Evolutionary conservation across 2,329 filamentous ascomycete genomes (phyloP).

Genomic region (Neoarthrinium moseri): DNA sequence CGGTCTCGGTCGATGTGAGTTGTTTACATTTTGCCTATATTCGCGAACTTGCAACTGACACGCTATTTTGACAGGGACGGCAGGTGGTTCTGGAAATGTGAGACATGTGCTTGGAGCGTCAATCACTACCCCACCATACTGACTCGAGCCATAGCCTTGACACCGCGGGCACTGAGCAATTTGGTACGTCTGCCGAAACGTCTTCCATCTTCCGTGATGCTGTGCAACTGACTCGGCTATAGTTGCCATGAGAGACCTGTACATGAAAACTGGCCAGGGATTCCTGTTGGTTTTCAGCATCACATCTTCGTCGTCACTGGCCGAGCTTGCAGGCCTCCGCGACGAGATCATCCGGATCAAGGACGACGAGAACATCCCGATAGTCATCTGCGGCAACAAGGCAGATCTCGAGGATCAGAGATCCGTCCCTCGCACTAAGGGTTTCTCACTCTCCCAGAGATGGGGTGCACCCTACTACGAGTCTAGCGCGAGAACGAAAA

Average conservation of each 20-base stretch:
- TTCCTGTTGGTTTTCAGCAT: slow-evolving; percentile 93
- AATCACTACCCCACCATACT: slow-evolving; percentile 24
- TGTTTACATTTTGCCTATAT: not conserved
- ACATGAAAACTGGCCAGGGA: slow-evolving; percentile 92
- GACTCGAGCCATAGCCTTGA: slow-evolving; percentile 61
- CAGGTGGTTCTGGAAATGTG: slow-evolving; percentile 90
- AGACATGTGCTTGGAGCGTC: slow-evolving; percentile 31
- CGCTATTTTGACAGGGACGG: slow-evolving; percentile 60
- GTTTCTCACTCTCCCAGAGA: slow-evolving; percentile 79
- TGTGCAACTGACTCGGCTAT: slow-evolving; percentile 20
- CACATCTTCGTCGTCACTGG: slow-evolving; percentile 78
- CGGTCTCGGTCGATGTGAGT: slow-evolving; percentile 81
- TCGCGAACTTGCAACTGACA: slow-evolving; percentile 20
- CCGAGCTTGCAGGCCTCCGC: slow-evolving; percentile 76
- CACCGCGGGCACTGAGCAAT: slow-evolving; percentile 89
- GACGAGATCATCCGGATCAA: slow-evolving; percentile 92
- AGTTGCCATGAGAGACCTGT: slow-evolving; percentile 73
- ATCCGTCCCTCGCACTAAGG: slow-evolving; percentile 72
- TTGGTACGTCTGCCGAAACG: slow-evolving; percentile 62
- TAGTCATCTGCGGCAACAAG: slow-evolving; percentile 92
- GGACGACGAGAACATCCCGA: slow-evolving; percentile 78
- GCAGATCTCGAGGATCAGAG: slow-evolving; percentile 86
- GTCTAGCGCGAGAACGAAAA: slow-evolving; percentile 76
- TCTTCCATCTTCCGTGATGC: slow-evolving; percentile 8
- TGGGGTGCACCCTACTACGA: slow-evolving; percentile 94